phyloP scores from a whole-genome alignment of 306 rosid species.

The Medicago ruthenica region DNA sequence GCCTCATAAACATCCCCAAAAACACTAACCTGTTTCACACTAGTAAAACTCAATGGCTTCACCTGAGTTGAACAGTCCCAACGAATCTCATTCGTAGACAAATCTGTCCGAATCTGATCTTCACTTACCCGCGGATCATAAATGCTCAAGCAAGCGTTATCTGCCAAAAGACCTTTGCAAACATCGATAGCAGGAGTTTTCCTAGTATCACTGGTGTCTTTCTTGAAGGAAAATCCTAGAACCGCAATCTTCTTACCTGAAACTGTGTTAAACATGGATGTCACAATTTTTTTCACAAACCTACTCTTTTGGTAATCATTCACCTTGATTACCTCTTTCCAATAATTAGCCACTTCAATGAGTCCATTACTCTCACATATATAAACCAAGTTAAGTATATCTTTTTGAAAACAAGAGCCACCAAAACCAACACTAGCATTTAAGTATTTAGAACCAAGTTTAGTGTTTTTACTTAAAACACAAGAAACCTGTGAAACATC shows the following conservation, averaged over 20 bases:
- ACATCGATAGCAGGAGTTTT: constrained; percentile 88
- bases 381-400: constrained; percentile 79
- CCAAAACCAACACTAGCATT: constrained; percentile 94
- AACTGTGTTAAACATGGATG: constrained; percentile 87
- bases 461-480: constrained; percentile 73
- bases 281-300: constrained; percentile 71
- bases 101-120: constrained; percentile 71
- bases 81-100: constrained; percentile 55
- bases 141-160: constrained; percentile 67
- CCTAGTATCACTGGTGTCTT: constrained; percentile 82
- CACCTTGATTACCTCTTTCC: constrained; percentile 81
- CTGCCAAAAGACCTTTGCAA: constrained; percentile 80
- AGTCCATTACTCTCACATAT: constrained; percentile 87
- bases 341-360: constrained; percentile 70
- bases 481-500: constrained; percentile 70
- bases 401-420: constrained; percentile 88
- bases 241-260: constrained; percentile 79
- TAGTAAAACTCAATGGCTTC: constrained; percentile 50
- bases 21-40: constrained; percentile 56
- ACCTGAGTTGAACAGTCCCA: constrained; percentile 72
- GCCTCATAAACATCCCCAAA: constrained; percentile 74
- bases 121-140: constrained; percentile 70
- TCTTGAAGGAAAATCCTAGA: constrained; percentile 86
- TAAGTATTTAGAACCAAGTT: constrained; percentile 66
- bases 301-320: constrained; percentile 85